A percentile compares a stretch with the other conserved stretches of the same genome.
phyloP scores from a whole-genome alignment of 2,329 filamentous ascomycete species.

The Sporothrix pallida region DNA sequence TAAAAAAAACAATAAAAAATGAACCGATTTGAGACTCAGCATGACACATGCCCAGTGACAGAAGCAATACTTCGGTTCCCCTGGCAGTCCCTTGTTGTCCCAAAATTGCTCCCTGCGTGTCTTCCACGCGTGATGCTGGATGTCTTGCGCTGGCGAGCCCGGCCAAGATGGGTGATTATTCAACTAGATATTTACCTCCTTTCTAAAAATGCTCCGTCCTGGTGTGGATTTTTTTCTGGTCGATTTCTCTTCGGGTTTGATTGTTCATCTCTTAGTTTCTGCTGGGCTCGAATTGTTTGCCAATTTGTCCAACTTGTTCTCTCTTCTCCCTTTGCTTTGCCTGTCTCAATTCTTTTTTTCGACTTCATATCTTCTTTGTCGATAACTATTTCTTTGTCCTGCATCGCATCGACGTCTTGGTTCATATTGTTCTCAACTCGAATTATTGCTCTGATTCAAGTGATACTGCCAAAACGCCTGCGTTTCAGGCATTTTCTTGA shows the following conservation, averaged over 20 bases:
- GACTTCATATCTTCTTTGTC: not conserved
- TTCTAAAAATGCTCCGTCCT: too few species aligned
- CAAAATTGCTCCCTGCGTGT: not conserved
- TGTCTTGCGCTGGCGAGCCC: not conserved
- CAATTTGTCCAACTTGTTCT: not conserved
- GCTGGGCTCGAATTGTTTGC: not conserved
- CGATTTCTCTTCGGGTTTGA: not conserved
- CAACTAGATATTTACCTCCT: not conserved
- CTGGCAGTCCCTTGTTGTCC: not conserved
- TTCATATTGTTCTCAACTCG: not conserved
- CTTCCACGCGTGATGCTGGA: not conserved
- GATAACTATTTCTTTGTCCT: not conserved
- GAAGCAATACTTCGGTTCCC: not conserved
- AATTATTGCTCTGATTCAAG: not conserved
- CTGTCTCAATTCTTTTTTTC: slow-evolving; percentile 6
- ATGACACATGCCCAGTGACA: slow-evolving; percentile 10
- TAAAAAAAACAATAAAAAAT: not conserved
- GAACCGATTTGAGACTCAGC: too few species aligned
- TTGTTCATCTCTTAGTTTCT: not conserved
- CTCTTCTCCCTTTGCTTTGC: not conserved
- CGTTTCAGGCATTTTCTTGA: not conserved
- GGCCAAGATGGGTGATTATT: not conserved
- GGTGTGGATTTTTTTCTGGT: not conserved
- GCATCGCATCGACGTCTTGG: not conserved
- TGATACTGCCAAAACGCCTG: too few species aligned